phyloP scores from a whole-genome alignment of 331 rosid genomes.

The Acacia concinna region DNA sequence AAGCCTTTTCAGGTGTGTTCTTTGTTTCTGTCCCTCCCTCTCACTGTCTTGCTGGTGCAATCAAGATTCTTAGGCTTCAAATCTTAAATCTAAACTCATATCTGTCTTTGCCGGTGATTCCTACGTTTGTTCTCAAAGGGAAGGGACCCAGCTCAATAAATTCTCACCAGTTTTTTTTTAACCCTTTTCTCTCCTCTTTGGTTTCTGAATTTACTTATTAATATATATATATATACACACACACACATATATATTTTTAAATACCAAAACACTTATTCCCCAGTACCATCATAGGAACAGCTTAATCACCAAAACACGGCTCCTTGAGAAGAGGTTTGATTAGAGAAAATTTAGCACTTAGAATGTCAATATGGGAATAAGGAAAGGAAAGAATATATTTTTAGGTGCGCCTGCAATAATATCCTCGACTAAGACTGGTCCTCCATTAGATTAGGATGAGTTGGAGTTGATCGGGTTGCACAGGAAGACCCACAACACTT shows the following conservation, averaged over 20 bases:
- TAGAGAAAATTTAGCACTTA: slow-evolving; percentile 52
- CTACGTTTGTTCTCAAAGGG: slow-evolving; percentile 32
- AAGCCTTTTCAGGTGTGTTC: slow-evolving; percentile 11
- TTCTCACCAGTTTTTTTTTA: slow-evolving; percentile 15
- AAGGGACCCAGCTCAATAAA: slow-evolving; percentile 41
- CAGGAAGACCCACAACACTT: slow-evolving; percentile 39
- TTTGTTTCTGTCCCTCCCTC: slow-evolving; percentile 9
- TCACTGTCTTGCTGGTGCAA: slow-evolving; percentile 44
- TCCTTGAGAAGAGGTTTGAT: slow-evolving; percentile 45
- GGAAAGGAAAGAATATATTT: slow-evolving; percentile 39
- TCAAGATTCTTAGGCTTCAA: slow-evolving; percentile 35
- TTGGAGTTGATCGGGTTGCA: slow-evolving; percentile 46
- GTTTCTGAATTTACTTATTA: neutral
- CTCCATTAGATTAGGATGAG: slow-evolving; percentile 35
- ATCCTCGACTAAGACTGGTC: slow-evolving; percentile 33
- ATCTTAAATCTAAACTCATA: slow-evolving; percentile 26
- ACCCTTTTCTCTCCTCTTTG: neutral
- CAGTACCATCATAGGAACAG: slow-evolving; percentile 32
- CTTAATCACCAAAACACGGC: slow-evolving; percentile 41
- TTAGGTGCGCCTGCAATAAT: slow-evolving; percentile 45
- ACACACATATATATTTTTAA: neutral
- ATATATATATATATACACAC: no score
- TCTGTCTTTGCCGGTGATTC: slow-evolving; percentile 38
- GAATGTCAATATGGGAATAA: slow-evolving; percentile 51
- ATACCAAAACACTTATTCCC: slow-evolving; percentile 4